Percentiles rank a stretch among this genome's conserved stretches.
Evolutionary conservation across 2,329 filamentous ascomycete genomes (phyloP).

Genomic region (Penicillium sp.): DNA sequence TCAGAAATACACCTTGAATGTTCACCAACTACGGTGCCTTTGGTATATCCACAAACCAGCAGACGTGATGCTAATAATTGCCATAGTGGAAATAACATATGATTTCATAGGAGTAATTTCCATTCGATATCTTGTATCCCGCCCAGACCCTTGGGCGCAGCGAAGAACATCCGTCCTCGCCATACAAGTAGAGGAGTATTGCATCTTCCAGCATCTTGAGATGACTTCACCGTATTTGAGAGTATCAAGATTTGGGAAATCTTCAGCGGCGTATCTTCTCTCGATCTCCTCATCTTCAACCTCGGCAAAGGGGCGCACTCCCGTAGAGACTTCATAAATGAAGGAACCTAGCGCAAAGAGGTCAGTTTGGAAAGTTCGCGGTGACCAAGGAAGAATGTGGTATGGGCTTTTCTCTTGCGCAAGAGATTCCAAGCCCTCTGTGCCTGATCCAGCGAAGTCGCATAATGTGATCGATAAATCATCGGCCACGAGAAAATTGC

Average conservation of each 20-base stretch:
- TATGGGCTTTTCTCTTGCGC: constrained; percentile 11
- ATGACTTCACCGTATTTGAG: constrained; percentile 10
- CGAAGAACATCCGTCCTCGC: not conserved
- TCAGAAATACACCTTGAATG: no score
- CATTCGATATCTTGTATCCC: not conserved
- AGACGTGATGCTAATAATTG: no score
- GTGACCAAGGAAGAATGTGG: constrained; percentile 6
- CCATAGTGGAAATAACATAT: no score
- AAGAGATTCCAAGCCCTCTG: not conserved
- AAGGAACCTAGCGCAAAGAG: constrained; percentile 16
- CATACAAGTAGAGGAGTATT: constrained; percentile 4
- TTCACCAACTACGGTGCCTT: no score
- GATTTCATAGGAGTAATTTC: no score
- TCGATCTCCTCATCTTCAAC: constrained; percentile 11
- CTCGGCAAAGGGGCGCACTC: constrained; percentile 8
- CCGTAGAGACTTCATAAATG: constrained; percentile 13
- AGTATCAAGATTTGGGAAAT: constrained; percentile 10
- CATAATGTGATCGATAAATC: constrained; percentile 21
- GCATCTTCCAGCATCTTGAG: constrained; percentile 12
- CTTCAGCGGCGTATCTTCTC: constrained; percentile 4
- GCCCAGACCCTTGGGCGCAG: not conserved
- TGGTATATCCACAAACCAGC: no score
- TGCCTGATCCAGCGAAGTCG: constrained; percentile 21
- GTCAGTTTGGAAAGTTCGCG: constrained; percentile 11
- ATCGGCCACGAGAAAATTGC: constrained; percentile 23